These are phyloP conservation scores for Pleurozium schreberi DNA, from an alignment of 225 moss, liverwort and hornwort genomes.

Conservation along the genomic window DNA sequence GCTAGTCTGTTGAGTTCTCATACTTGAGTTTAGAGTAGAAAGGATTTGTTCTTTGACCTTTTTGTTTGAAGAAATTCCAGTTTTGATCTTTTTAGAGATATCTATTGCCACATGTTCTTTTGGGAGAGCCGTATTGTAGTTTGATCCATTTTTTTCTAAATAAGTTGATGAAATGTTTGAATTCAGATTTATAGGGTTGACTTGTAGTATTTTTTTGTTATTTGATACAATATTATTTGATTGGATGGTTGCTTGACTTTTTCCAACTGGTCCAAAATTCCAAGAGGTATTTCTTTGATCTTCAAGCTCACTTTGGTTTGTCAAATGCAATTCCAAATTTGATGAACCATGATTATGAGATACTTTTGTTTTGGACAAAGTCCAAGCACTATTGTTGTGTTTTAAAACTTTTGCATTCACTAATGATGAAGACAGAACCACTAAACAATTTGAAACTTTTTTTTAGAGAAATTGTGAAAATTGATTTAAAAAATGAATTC, in stretches of 20 bases:
- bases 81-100: background rate
- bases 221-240: background rate
- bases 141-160: background rate
- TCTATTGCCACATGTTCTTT: background rate
- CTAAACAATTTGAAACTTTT: background rate
- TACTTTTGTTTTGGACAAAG: background rate
- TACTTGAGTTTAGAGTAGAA: background rate
- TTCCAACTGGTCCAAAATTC: background rate
- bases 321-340: background rate
- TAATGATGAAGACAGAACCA: background rate
- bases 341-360: background rate
- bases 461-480: background rate
- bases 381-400: background rate
- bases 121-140: background rate
- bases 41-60: background rate
- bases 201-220: background rate
- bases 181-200: background rate
- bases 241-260: background rate
- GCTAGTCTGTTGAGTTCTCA: background rate
- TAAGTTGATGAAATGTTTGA: background rate
- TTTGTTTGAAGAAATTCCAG: background rate
- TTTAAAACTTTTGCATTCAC: background rate
- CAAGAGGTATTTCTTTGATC: background rate
- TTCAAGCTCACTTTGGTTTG: background rate
- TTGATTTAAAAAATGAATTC: background rate